Base-by-base conservation (phyloP, 2,329 filamentous ascomycete species). In the Ampelomyces quisqualis region DNA sequence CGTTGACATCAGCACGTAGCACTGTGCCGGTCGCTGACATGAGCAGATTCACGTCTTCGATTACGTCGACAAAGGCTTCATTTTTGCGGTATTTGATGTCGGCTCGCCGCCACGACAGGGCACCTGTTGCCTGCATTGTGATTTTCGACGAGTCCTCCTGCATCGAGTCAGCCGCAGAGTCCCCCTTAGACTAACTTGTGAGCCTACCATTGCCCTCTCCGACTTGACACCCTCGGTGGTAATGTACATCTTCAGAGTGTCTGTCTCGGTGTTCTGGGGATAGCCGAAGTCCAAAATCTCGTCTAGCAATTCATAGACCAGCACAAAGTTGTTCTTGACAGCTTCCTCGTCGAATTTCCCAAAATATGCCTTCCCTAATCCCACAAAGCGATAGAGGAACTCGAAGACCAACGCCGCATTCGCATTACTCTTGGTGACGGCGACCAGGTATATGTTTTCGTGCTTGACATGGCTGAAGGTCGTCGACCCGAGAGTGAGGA, bases 381-480 rank as follows among this genome's bases (percentile, higher is more conserved):
- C 81, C 53, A 96, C 88, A 62, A 98, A 75, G 58, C 90, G 83
- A 75, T 97, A 97, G 48, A 98, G 77, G 67, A 98, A 98, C 74
- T 98, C 93, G 65, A 98, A 98, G 17, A 98, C 89, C 41, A 98
- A 80, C 28, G 94, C 94, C 9, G 90, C 90, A 80, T 98, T 98
- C 74, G 90, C 93, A 73, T 98, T 98, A 75, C 90, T 96, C 77
- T 97, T 98, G 43, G 90, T 97, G 58, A 98, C 88, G 13, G 91
- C 93, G 40, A 97, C 91, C 57, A 98, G 73, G 71, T 97, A 98
- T 67, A 98, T 96, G 70, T 98, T 98, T 69, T 98, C 93, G 73
- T 96, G 91, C 71, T 95, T 96, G 73, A 98, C 91, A 83, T 98
- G 93, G 77, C 90, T 95, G 72, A 98, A 98, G 32, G 94, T 98